These are phyloP conservation scores for Coniosporium tulheliwenetii DNA, from an alignment of 2,329 filamentous ascomycete genomes.

Conservation along the genomic window DNA sequence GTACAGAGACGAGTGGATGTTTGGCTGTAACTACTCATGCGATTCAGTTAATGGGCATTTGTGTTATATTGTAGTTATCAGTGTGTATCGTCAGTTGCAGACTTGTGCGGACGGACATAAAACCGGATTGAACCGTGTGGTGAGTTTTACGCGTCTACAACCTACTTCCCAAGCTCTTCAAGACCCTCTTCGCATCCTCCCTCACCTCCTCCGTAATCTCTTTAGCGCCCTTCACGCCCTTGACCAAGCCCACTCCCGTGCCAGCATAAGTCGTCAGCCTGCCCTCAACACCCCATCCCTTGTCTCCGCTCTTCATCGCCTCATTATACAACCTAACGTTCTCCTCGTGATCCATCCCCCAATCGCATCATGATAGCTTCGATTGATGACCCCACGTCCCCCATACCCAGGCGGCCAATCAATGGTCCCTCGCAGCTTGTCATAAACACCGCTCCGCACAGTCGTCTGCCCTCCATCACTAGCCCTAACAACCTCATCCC, in stretches of 20 bases:
- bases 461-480: constrained; percentile 37
- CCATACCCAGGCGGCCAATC: constrained; percentile 43
- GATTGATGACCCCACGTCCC: constrained; percentile 42
- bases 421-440: constrained; percentile 37
- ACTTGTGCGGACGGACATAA: too few relatives aligned
- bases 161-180: constrained; percentile 10
- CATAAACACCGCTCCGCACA: constrained; percentile 34
- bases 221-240: constrained; percentile 29
- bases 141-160: background rate
- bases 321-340: constrained; percentile 29
- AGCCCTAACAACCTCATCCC: constrained; percentile 27
- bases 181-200: constrained; percentile 17
- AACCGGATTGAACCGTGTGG: too few relatives aligned
- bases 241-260: constrained; percentile 43
- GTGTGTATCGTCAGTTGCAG: too few relatives aligned
- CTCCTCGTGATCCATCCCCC: constrained; percentile 23
- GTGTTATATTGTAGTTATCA: too few relatives aligned
- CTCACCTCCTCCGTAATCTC: constrained; percentile 36
- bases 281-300: constrained; percentile 35
- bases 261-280: constrained; percentile 49
- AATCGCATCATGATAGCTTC: constrained; percentile 28
- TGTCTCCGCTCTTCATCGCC: constrained; percentile 34
- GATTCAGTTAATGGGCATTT: too few relatives aligned
- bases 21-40: too few relatives aligned
- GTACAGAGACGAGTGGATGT: too few relatives aligned